phyloP scores from a whole-genome alignment of 805 yeast species.

The Metschnikowia bowlesiae region DNA sequence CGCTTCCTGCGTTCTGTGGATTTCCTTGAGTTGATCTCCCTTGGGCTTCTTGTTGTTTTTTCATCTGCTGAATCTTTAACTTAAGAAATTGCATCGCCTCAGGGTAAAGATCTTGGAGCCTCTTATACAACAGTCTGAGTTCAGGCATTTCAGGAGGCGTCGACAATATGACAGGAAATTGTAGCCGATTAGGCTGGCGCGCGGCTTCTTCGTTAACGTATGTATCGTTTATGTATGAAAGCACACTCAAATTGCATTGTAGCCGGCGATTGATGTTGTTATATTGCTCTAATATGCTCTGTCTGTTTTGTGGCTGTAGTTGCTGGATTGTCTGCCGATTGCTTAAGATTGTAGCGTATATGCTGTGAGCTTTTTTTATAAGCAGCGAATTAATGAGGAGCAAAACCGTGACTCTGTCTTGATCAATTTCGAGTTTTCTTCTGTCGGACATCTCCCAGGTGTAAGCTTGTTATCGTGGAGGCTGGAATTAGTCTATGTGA shows the following conservation, averaged over 20 bases:
- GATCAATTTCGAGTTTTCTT: slow-evolving; percentile 25
- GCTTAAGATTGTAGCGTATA: slow-evolving; percentile 32
- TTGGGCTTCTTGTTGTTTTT: slow-evolving; percentile 22
- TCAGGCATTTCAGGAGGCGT: slow-evolving; percentile 57
- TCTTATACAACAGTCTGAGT: slow-evolving; percentile 43
- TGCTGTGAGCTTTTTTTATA: slow-evolving; percentile 36
- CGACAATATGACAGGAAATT: slow-evolving; percentile 47
- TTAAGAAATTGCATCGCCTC: slow-evolving; percentile 46
- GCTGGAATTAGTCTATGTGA: not conserved
- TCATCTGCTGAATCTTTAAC: slow-evolving; percentile 34
- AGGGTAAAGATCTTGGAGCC: slow-evolving; percentile 47
- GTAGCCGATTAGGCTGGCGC: slow-evolving; percentile 21
- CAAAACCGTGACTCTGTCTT: slow-evolving; percentile 40
- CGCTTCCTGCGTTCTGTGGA: slow-evolving; percentile 6
- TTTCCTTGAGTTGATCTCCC: slow-evolving; percentile 3
- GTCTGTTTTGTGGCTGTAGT: slow-evolving; percentile 30
- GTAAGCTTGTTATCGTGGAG: not conserved
- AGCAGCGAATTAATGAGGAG: slow-evolving; percentile 40
- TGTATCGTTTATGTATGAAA: slow-evolving; percentile 35
- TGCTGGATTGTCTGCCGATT: slow-evolving; percentile 32
- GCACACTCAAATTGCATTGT: slow-evolving; percentile 39
- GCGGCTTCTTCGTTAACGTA: slow-evolving; percentile 30
- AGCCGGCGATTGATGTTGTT: slow-evolving; percentile 38
- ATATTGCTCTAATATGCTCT: slow-evolving; percentile 31
- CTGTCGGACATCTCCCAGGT: slow-evolving; percentile 10